phyloP scores from a whole-genome alignment of 192 early-diverging fungal genomes.

The Coemansia sp. region DNA sequence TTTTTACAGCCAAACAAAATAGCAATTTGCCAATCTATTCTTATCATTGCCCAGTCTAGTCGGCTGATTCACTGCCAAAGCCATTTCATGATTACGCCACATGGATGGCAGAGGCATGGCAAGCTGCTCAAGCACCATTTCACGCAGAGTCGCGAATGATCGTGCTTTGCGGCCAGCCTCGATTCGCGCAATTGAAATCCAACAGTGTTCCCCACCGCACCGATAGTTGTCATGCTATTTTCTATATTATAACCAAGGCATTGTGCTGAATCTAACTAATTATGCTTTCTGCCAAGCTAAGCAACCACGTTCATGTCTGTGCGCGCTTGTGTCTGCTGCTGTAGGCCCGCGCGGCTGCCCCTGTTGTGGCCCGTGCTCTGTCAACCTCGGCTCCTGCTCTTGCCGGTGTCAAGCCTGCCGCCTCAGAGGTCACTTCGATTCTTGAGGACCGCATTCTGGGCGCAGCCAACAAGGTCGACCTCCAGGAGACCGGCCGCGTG shows the following conservation, averaged over 20 bases:
- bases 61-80: too few relatives aligned
- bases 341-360: constrained; percentile 50
- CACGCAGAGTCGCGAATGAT: background rate
- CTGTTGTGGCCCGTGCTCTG: constrained; percentile 46
- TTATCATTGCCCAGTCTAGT: background rate
- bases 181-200: background rate
- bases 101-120: too few relatives aligned
- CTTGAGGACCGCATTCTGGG: constrained; percentile 96
- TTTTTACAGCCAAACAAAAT: too few relatives aligned
- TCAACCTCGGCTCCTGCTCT: constrained; percentile 37
- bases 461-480: constrained; percentile 73
- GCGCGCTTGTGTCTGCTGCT: background rate
- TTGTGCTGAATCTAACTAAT: background rate
- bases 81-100: too few relatives aligned
- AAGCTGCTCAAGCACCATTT: too few relatives aligned
- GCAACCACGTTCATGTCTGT: background rate
- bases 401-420: constrained; percentile 58
- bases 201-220: too few relatives aligned
- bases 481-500: constrained; percentile 97
- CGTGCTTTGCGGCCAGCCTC: background rate
- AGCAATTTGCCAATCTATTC: background rate
- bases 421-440: constrained; percentile 96
- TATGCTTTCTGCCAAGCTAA: background rate
- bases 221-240: too few relatives aligned
- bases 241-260: too few relatives aligned